These are phyloP conservation scores for Coelastrella sp. DNA, from an alignment of 139 green algal genomes.

Conservation along the genomic window DNA sequence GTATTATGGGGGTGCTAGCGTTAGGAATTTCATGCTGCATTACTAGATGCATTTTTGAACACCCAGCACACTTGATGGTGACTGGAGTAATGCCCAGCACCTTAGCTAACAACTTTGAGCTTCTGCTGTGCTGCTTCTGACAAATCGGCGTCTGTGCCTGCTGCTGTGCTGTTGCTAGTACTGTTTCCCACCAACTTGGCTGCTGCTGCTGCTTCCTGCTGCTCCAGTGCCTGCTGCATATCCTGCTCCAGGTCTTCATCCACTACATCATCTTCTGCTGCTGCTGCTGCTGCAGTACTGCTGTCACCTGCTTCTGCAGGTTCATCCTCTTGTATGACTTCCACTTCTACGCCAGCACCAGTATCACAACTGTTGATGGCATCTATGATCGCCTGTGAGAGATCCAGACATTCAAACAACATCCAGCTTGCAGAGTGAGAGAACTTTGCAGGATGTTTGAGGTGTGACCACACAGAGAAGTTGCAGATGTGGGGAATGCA, in stretches of 20 bases:
- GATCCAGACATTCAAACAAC: background rate
- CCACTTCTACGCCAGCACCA: constrained; percentile 50
- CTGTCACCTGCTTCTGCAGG: constrained; percentile 5
- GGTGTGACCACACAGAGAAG: too few relatives aligned
- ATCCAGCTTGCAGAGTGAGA: background rate
- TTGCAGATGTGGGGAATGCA: too few relatives aligned
- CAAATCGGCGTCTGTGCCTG: background rate
- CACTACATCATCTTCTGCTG: background rate
- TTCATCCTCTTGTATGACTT: constrained; percentile 6
- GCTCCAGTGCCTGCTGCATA: constrained; percentile 3
- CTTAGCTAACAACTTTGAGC: constrained; percentile 1
- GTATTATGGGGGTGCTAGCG: too few relatives aligned
- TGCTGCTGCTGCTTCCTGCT: constrained; percentile 36
- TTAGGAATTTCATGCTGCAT: too few relatives aligned
- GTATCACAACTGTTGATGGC: constrained; percentile 59
- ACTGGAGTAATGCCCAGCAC: too few relatives aligned
- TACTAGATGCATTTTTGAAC: too few relatives aligned
- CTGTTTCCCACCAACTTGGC: background rate
- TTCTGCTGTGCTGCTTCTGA: constrained; percentile 26
- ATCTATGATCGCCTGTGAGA: constrained; percentile 55
- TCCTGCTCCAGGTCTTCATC: constrained; percentile 10
- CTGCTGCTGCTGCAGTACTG: constrained; percentile 32
- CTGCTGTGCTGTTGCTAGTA: background rate
- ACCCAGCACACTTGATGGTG: too few relatives aligned
- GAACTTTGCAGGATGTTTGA: too few relatives aligned